Evolutionary conservation across 2,329 filamentous ascomycete genomes (phyloP), one percentile per base, ranked within the genome.

Genomic region (Escovopsis sp.): DNA sequence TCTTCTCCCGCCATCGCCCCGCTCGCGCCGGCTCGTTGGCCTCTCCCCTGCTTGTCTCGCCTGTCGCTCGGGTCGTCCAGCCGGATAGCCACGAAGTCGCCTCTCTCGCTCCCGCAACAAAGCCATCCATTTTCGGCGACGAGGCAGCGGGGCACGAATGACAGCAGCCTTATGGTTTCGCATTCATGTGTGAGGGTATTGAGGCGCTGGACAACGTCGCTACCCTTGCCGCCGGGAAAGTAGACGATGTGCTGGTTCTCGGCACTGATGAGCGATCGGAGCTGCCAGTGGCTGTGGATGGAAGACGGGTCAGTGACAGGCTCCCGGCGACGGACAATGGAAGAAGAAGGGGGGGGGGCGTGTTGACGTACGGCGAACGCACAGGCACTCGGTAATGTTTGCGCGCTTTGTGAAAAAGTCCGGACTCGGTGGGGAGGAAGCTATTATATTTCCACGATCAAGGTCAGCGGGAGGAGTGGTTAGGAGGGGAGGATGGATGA

Each of bases 91-190:
- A 84, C 80, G 56, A 94, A 94, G 56, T 93, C 82, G 44, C 91
- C 91, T 50, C 78, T 77, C 53, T 94, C 82, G 45, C 89, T 89
- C 38, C 89, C 91, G 38, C 88, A 85, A 53, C 85, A 94, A 33
- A 96, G 73, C 82, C 85, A 96, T 41, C 87, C 87, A 53, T 84
- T 75, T 42, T 79, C 81, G 7, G 85, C 83, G n/a, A 85, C 82
- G 6, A 95, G 75, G 60, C 89, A 96, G 63, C 85, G 76, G n/a
- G 88, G 83, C 53, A 61, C 74, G 61, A 80, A 91, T 50, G 70
- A 77, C 50, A 88, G 68, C 28, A 78, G 68, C 41, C 77, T 85
- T 59, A 85, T 76, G 47, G 74, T 81, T 63, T 82, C 84, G 65
- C 76, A 80, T 68, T 79, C 82, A 59, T 69, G 77, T 51, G 74